Percentiles rank a stretch among this genome's conserved stretches.
Conservation (phyloP, 768 basidiomycete species). For the Hygrocybe coccinea region DNA sequence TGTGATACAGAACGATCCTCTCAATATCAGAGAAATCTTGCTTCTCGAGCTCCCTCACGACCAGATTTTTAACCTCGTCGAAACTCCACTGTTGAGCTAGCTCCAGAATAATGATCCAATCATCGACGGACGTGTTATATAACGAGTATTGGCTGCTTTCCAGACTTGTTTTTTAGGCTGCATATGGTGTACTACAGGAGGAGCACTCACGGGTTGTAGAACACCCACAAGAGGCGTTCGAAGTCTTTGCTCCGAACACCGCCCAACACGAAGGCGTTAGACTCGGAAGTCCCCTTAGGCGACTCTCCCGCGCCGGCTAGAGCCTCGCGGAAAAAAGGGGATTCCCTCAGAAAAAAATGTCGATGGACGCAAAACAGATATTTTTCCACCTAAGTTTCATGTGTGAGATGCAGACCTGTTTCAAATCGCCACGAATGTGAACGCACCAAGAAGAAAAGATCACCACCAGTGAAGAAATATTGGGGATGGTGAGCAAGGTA, state of each 20-base stretch:
- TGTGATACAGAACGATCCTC: slow-evolving; percentile 49
- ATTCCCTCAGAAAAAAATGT: slow-evolving; percentile 52
- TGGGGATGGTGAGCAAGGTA: slow-evolving; percentile 11
- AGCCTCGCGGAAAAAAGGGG: slow-evolving; percentile 40
- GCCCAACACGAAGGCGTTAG: slow-evolving; percentile 41
- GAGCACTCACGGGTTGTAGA: slow-evolving; percentile 46
- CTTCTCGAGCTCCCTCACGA: slow-evolving; percentile 54
- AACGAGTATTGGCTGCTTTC: slow-evolving; percentile 48
- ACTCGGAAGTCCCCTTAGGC: slow-evolving; percentile 35
- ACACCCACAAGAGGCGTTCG: slow-evolving; percentile 49
- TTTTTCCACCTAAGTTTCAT: slow-evolving; percentile 44
- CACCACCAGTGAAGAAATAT: slow-evolving; percentile 4
- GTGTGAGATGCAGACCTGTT: slow-evolving; percentile 44
- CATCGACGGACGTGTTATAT: slow-evolving; percentile 44
- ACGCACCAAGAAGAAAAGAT: slow-evolving; percentile 30
- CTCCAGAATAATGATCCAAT: slow-evolving; percentile 58
- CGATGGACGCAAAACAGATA: slow-evolving; percentile 49
- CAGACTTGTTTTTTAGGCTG: background rate
- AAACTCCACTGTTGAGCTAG: slow-evolving; percentile 58
- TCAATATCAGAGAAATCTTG: slow-evolving; percentile 34
- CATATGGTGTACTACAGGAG: background rate
- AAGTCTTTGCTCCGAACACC: slow-evolving; percentile 37
- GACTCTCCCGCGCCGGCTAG: slow-evolving; percentile 27
- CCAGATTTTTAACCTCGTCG: slow-evolving; percentile 50
- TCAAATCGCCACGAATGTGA: slow-evolving; percentile 51